A percentile compares a stretch with the other conserved stretches of the same genome.
These are phyloP conservation scores for Allium cepa DNA, from an alignment of 106 monocot species.

Conservation along the genomic window DNA sequence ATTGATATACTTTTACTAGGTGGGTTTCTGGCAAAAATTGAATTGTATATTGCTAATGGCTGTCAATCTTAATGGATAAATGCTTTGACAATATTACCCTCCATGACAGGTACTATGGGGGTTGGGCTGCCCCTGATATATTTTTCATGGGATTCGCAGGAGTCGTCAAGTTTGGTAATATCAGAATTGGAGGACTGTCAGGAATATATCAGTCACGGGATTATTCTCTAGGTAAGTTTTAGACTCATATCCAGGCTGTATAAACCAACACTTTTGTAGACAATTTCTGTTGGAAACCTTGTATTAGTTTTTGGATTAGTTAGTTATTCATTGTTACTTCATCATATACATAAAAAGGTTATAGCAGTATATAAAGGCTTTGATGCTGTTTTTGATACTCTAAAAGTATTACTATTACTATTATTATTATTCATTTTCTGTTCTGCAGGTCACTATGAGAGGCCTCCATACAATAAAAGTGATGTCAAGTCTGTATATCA, in stretches of 20 bases:
- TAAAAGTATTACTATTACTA: too few species aligned
- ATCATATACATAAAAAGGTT: neutral
- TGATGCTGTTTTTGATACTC: neutral
- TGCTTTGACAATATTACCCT: constrained; percentile 10
- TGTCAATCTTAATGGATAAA: neutral
- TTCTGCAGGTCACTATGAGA: constrained; percentile 76
- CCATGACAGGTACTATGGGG: constrained; percentile 63
- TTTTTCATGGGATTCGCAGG: constrained; percentile 81
- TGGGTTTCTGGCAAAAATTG: neutral
- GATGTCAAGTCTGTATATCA: constrained; percentile 86
- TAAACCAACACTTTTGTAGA: neutral
- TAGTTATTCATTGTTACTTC: neutral
- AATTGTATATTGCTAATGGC: constrained; percentile 1
- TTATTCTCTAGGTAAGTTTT: constrained; percentile 62
- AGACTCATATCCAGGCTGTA: too few species aligned
- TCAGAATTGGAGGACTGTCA: constrained; percentile 89
- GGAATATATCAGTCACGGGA: constrained; percentile 68
- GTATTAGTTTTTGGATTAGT: neutral
- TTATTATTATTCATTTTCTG: neutral
- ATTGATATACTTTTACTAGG: neutral
- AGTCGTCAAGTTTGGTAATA: constrained; percentile 81
- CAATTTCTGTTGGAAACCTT: neutral
- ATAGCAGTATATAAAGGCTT: neutral
- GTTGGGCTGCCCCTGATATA: constrained; percentile 69
- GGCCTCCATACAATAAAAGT: constrained; percentile 74